Base-by-base conservation (phyloP, 2,329 filamentous ascomycete genomes). In the Fusarium buxicola region DNA sequence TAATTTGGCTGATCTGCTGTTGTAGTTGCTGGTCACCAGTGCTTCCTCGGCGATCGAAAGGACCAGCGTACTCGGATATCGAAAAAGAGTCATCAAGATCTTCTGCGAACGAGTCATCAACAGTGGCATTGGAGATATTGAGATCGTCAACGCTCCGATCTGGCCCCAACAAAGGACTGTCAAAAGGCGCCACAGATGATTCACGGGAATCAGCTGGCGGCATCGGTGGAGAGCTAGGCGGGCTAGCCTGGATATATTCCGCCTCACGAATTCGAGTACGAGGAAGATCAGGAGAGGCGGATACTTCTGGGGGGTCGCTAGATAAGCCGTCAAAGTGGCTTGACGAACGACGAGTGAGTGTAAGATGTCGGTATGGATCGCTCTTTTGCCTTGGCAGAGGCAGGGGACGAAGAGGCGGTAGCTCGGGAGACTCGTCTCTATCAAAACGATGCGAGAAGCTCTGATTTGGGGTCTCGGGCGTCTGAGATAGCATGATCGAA, bases 1-100 rank as follows among this genome's bases (percentile, higher is more conserved):
- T 83, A 54, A 96, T 91, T 47, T 90, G 86, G 70, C 86, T 90
- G 44, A 96, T 94, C 72, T 94, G 92, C 61, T 89, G 86, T 65
- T 92, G 91, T 12, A 96, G 82, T 53, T 92, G 86, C 63, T 92
- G 88, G 62, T 90, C 87, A 1, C 83, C 78, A 48, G 76, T 77
- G 52, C 77, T 77, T 5, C 75, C 72, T 30, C 73, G 68, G 13
- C 71, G 71, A 15, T 69, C 56, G 27, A 68, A 65, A 3, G 68
- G 52, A 21, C 65, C 55, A 3, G 66, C 53, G 21, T 71, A 52
- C 49, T 77, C 76, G 1, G 73, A 72, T 7, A 73, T 63, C 5
- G 74, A 74, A 39, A 74, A 69, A 0, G 75, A 75, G 41, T 79
- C 77, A 10, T 85, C 82, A 21, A 79, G 78, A 32, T 82, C 81